These are phyloP conservation scores for Claviceps lovelessii DNA, from an alignment of 2,329 filamentous ascomycete species.

Conservation along the genomic window DNA sequence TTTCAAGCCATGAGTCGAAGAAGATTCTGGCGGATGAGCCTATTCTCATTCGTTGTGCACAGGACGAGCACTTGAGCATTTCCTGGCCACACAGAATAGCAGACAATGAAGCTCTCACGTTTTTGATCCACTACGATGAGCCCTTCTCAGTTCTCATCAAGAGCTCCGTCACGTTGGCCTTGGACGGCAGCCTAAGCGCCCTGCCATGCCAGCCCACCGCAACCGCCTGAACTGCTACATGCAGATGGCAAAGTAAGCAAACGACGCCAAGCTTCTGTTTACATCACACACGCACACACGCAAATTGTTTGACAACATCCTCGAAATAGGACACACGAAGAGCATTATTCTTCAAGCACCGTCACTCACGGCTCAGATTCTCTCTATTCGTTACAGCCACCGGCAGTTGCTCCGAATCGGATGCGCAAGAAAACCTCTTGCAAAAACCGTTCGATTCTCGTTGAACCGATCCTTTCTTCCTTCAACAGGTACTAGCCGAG, in stretches of 20 bases:
- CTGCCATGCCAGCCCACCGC: neutral
- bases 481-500: neutral
- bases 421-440: neutral
- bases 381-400: neutral
- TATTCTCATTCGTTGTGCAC: neutral
- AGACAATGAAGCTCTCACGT: neutral
- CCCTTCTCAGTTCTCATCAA: too few relatives aligned
- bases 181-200: neutral
- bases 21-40: neutral
- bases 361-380: neutral
- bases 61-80: neutral
- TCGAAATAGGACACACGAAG: neutral
- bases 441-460: neutral
- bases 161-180: neutral
- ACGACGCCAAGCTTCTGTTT: neutral
- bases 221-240: neutral
- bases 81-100: neutral
- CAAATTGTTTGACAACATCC: too few relatives aligned
- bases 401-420: neutral
- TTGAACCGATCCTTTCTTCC: neutral
- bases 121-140: neutral
- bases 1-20: neutral
- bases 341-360: neutral
- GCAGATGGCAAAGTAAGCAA: neutral
- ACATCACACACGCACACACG: too few relatives aligned